Conservation (phyloP, 78 protist species). For the Chrysochromulina tobinii region DNA sequence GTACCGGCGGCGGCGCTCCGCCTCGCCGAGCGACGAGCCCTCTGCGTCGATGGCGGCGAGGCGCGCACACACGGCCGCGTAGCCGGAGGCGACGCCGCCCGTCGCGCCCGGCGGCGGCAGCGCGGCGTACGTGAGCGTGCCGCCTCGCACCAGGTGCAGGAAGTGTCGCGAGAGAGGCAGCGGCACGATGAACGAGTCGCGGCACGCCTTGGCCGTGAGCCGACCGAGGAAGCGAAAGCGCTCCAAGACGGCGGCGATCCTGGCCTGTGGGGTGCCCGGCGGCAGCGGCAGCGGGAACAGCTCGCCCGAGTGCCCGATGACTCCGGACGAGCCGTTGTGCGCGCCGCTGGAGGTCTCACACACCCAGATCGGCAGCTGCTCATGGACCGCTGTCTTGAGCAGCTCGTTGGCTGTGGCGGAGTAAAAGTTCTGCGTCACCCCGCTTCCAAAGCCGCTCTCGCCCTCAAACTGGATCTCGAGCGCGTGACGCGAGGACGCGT, state of each 20-base stretch:
- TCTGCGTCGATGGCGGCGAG: not conserved
- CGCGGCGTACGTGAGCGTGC: not conserved
- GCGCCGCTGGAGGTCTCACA: not conserved
- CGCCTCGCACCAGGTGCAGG: not conserved
- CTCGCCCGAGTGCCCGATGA: not conserved
- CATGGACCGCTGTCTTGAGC: not conserved
- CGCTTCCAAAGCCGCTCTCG: constrained; percentile 3
- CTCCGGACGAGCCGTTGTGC: not conserved
- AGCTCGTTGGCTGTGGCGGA: not conserved
- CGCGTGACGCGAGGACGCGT: not conserved
- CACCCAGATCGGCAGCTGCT: not conserved
- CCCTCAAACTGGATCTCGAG: constrained; percentile 22
- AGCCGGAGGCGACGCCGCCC: not conserved
- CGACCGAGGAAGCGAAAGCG: constrained; percentile 1
- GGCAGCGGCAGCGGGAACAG: not conserved
- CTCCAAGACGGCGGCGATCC: not conserved
- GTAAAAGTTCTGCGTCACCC: constrained; percentile 28
- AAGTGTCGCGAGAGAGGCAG: not conserved
- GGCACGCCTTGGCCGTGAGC: constrained; percentile 3
- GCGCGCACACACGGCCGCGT: not conserved
- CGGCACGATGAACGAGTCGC: constrained; percentile 15
- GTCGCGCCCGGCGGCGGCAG: constrained; percentile 11
- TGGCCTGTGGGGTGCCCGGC: not conserved
- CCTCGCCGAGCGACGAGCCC: not conserved
- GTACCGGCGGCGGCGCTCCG: not conserved